Evolutionary conservation across 2,329 filamentous ascomycete species (phyloP).

Genomic region (Verticillium longisporum): DNA sequence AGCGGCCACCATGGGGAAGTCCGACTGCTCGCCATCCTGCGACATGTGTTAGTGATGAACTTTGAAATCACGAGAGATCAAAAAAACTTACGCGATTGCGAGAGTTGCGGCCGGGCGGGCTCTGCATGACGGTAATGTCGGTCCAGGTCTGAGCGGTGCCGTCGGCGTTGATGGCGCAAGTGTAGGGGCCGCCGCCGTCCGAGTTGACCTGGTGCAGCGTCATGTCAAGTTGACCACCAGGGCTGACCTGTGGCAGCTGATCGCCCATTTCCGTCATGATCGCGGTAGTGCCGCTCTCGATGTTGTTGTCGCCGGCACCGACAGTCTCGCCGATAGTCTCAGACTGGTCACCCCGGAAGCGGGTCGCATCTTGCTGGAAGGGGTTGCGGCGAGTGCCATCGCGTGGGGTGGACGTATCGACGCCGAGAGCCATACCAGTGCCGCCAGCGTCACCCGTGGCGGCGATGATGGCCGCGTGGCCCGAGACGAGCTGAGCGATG

Average conservation of each 20-base stretch:
- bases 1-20: slow-evolving; percentile 41
- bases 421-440: slow-evolving; percentile 40
- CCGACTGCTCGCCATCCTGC: slow-evolving; percentile 26
- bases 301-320: slow-evolving; percentile 46
- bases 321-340: slow-evolving; percentile 53
- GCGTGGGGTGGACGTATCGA: slow-evolving; percentile 51
- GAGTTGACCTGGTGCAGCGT: slow-evolving; percentile 26
- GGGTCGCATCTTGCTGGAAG: slow-evolving; percentile 58
- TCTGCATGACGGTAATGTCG: slow-evolving; percentile 41
- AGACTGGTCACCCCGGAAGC: slow-evolving; percentile 47
- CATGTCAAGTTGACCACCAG: slow-evolving; percentile 51
- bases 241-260: slow-evolving; percentile 50
- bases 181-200: slow-evolving; percentile 34
- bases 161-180: slow-evolving; percentile 49
- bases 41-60: neutral
- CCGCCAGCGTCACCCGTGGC: slow-evolving; percentile 53
- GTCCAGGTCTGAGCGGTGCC: slow-evolving; percentile 43
- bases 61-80: neutral
- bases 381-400: slow-evolving; percentile 53
- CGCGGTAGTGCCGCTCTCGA: slow-evolving; percentile 46
- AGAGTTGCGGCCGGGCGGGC: slow-evolving; percentile 42
- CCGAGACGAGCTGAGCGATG: slow-evolving; percentile 47
- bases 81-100: slow-evolving; percentile 27
- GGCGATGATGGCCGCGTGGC: slow-evolving; percentile 52
- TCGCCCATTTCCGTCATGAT: slow-evolving; percentile 52